phyloP scores from a whole-genome alignment of 2,329 filamentous ascomycete species.

The Fusarium burgessii region DNA sequence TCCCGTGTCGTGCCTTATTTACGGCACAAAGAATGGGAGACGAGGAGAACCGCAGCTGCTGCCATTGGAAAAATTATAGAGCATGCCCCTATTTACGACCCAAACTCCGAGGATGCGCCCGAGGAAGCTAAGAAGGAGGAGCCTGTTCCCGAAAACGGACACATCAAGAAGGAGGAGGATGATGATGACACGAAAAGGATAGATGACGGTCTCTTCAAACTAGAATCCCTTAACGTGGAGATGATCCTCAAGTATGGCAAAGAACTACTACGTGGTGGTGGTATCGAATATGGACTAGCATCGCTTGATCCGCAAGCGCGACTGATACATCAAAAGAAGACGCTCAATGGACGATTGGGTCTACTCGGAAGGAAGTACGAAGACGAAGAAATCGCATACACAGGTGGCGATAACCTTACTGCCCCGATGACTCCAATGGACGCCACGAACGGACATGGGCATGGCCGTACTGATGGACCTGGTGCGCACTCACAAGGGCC shows the following conservation, averaged over 20 bases:
- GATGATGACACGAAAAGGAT: constrained; percentile 61
- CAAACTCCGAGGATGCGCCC: constrained; percentile 78
- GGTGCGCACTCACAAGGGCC: constrained; percentile 55
- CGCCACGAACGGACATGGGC: constrained; percentile 50
- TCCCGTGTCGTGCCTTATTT: constrained; percentile 96
- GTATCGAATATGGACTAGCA: constrained; percentile 86
- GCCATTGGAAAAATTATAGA: constrained; percentile 94
- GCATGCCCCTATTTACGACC: constrained; percentile 88
- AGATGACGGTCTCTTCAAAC: constrained; percentile 73
- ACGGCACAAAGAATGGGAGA: constrained; percentile 96
- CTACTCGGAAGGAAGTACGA: constrained; percentile 86
- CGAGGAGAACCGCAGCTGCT: constrained; percentile 90
- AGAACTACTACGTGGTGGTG: constrained; percentile 84
- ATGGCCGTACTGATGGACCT: constrained; percentile 53
- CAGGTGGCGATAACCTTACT: constrained; percentile 62
- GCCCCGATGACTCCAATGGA: constrained; percentile 62
- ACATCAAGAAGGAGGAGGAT: constrained; percentile 74
- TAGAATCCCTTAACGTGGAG: constrained; percentile 81
- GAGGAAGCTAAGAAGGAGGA: constrained; percentile 57
- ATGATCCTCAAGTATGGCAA: constrained; percentile 86
- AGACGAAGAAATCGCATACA: constrained; percentile 77
- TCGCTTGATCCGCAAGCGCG: constrained; percentile 84
- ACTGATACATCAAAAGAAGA: constrained; percentile 90
- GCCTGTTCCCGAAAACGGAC: constrained; percentile 50
- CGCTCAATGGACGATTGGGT: constrained; percentile 82